Conservation (phyloP, 768 basidiomycete genomes). For the Mrakia blollopis region DNA sequence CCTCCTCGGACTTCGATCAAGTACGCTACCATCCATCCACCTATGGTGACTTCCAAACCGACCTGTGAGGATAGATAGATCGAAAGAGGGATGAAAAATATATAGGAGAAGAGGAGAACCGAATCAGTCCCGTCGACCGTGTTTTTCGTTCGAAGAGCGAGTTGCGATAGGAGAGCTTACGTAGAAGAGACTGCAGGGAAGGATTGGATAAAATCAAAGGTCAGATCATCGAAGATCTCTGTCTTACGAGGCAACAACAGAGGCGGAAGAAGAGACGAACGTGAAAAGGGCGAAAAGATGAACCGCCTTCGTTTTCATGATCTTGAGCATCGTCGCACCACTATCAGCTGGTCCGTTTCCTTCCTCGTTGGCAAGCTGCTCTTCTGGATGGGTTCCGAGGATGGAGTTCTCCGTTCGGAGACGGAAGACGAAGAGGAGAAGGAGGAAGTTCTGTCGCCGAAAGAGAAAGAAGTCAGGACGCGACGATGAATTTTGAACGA, state of each 20-base stretch:
- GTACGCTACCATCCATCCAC: slow-evolving; percentile 66
- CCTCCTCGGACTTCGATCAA: slow-evolving; percentile 44
- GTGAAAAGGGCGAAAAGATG: slow-evolving; percentile 43
- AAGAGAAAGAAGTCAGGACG: not conserved
- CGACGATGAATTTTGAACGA: not conserved
- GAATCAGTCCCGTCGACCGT: not conserved
- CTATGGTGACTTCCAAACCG: slow-evolving; percentile 45
- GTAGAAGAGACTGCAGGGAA: not conserved
- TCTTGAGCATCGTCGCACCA: slow-evolving; percentile 39
- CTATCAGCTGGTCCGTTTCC: slow-evolving; percentile 22
- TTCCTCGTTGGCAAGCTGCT: not conserved
- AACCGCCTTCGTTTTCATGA: slow-evolving; percentile 39
- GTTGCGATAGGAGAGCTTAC: not conserved
- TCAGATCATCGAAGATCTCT: not conserved
- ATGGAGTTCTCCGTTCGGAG: slow-evolving; percentile 58
- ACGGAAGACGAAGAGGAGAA: slow-evolving; percentile 60
- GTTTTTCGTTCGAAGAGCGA: not conserved
- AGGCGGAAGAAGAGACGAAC: slow-evolving; percentile 29
- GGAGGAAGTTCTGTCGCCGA: slow-evolving; percentile 45
- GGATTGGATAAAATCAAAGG: not conserved
- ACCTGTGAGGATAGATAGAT: slow-evolving; percentile 36
- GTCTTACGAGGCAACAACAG: not conserved
- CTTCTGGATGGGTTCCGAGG: slow-evolving; percentile 15
- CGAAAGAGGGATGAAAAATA: not conserved
- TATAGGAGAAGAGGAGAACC: no score